Evolutionary conservation across 495 filamentous ascomycete genomes (phyloP), one percentile per base, ranked within the genome.

Genomic region (Lasiosphaeriaceae sp.): DNA sequence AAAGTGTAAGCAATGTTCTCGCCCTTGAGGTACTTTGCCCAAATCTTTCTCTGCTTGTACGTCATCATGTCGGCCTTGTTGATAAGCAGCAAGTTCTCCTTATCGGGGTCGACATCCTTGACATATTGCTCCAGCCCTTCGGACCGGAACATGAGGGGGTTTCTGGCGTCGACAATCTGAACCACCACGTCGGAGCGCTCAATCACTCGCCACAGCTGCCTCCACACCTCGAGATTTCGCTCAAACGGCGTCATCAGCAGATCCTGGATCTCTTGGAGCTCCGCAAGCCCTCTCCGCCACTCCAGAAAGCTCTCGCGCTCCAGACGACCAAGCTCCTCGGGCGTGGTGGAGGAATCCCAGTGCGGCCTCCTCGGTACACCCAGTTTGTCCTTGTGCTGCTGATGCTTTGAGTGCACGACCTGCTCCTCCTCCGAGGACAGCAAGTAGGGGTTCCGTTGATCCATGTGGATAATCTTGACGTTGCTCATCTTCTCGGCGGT

Each of bases 11-110:
- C 83, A 64, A 99, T 94, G 14, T 84, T 81, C 23, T 86, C 82
- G 52, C 81, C 77, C 64, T 89, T 86, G 59, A 99, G 96, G 66
- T 96, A 92, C 52, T 87, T 81, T 8, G 92, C 91, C 95, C 95
- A 99, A 1, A 77, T 77, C 63, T 83, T 84, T 63, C 95, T 77
- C 72, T 99, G 95, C 62, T 85, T 83, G 52, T 84, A 70, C 16
- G 91, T 94, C 90, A 99, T 90, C 95, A 99, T 96, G 77, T 99
- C 95, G 41, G 95, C 93, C 81, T 99, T 99, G 77, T 99, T 99
- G 53, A 99, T 90, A 37, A 99, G 76, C 46, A 99, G 72, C 64
- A 99, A 66, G 69, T 99, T 99, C 61, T 89, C 81, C 80, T 99
- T 99, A 66, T 81, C 83, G 1, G 85, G 71, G 66, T 90, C 87